phyloP scores from a whole-genome alignment of 2,329 filamentous ascomycete species.

The Ciborinia camelliae region DNA sequence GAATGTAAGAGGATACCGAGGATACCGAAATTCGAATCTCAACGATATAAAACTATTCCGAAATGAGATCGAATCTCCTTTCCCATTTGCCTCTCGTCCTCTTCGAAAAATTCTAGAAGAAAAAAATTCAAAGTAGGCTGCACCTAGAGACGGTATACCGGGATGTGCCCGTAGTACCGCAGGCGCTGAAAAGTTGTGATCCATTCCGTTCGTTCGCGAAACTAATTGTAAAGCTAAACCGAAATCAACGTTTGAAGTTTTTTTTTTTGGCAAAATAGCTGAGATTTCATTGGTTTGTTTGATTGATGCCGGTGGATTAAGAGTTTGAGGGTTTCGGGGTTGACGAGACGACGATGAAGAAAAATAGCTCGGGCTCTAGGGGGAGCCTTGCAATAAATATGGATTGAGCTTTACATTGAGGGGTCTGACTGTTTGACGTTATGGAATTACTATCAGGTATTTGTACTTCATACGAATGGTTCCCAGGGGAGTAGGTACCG shows the following conservation, averaged over 20 bases:
- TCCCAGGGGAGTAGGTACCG: background rate
- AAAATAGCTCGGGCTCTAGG: background rate
- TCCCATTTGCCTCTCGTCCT: background rate
- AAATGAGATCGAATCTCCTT: background rate
- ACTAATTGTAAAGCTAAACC: background rate
- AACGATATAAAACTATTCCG: background rate
- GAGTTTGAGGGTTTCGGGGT: background rate
- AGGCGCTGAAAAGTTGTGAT: background rate
- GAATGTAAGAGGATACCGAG: background rate
- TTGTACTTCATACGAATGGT: background rate
- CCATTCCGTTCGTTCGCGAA: background rate
- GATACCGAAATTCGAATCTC: slow-evolving; percentile 1
- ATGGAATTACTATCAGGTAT: background rate
- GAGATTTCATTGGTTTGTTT: slow-evolving; percentile 2
- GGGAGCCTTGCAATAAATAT: background rate
- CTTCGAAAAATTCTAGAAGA: slow-evolving; percentile 5
- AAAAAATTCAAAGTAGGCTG: background rate
- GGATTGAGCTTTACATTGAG: slow-evolving; percentile 1
- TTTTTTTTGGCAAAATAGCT: background rate
- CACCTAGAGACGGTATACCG: background rate
- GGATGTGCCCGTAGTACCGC: slow-evolving; percentile 3
- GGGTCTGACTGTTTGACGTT: slow-evolving; percentile 9
- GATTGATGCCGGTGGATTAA: background rate
- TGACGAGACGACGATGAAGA: slow-evolving; percentile 7
- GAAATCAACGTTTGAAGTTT: background rate